A percentile compares a stretch with the other conserved stretches of the same genome.
These are phyloP conservation scores for Cyamopsis tetragonoloba DNA, from an alignment of 306 rosid genomes.

Conservation along the genomic window DNA sequence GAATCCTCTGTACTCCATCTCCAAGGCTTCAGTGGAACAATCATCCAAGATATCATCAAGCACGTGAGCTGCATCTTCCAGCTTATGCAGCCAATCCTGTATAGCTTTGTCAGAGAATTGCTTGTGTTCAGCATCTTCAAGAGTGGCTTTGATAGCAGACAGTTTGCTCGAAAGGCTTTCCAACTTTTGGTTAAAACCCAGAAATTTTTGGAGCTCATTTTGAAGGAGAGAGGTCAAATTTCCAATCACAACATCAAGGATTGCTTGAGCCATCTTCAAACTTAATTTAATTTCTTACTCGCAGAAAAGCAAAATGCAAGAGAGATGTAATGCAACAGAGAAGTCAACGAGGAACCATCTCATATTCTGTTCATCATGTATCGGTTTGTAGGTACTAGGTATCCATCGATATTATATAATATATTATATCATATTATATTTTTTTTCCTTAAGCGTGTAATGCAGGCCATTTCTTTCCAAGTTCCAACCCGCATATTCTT, in stretches of 20 bases:
- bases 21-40: not conserved
- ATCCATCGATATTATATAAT: no score
- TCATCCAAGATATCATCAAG: constrained; percentile 32
- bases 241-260: not conserved
- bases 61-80: not conserved
- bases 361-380: no score
- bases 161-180: not conserved
- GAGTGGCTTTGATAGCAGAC: constrained; percentile 13
- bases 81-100: constrained; percentile 19
- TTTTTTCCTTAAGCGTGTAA: no score
- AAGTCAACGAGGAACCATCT: no score
- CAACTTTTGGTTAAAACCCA: not conserved
- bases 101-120: not conserved
- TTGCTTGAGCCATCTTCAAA: not conserved
- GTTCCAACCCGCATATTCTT: no score
- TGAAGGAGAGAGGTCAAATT: constrained; percentile 1
- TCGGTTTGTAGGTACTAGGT: no score
- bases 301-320: no score
- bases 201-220: not conserved
- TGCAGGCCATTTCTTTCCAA: no score
- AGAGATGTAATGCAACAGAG: no score
- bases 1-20: not conserved
- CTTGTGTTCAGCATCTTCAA: constrained; percentile 31
- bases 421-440: no score
- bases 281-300: no score